Evolutionary conservation across 2,329 filamentous ascomycete species (phyloP), one percentile per base, ranked within the genome.

Genomic region (Trichoderma aggressivum): DNA sequence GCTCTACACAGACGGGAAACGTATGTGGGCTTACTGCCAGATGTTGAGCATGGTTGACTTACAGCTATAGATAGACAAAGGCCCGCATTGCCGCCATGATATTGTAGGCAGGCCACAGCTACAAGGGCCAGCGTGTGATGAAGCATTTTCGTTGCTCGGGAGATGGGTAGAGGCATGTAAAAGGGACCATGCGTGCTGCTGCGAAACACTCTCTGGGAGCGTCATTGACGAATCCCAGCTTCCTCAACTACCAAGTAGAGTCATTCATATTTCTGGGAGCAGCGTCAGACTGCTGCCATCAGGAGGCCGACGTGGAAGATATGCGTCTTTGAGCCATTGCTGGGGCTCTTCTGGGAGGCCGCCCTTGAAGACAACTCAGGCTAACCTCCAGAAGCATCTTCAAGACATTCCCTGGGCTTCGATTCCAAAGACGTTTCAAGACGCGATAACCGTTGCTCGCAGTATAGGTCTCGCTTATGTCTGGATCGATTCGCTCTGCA

Each of bases 401-500:
- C 36, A 58, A 8, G 71, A 61, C 5, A 72, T 73, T 28, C 66
- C 70, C 14, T 73, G 72, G 72, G 43, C n/a, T 7, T 70, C 56
- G 21, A 68, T 73, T 36, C 71, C 72, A 10, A 72, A 69, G 30
- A 72, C 72, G 5, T 72, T 72, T 16, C 65, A 65, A 30, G 72
- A 73, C 30, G 72, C 71, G 28, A 70, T 72, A 11, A 70, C 60
- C 2, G 67, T 72, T 14, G 50, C 55, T 7, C 60, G 61, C 30
- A 59, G 50, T 14, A 70, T 72, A 10, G 71, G 71, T 12, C 43
- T 70, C 26, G 28, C 28, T 1, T 75, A 75, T 32, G 43, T 74
- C n/a, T 73, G 72, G 72, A 73, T 73, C 36, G 72, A 73, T 47
- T 73, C 72, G 12, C 67, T 73, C 2, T 74, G 73, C 47, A 74